phyloP scores from a whole-genome alignment of 2,329 filamentous ascomycete genomes.

The Colletotrichum orbiculare region DNA sequence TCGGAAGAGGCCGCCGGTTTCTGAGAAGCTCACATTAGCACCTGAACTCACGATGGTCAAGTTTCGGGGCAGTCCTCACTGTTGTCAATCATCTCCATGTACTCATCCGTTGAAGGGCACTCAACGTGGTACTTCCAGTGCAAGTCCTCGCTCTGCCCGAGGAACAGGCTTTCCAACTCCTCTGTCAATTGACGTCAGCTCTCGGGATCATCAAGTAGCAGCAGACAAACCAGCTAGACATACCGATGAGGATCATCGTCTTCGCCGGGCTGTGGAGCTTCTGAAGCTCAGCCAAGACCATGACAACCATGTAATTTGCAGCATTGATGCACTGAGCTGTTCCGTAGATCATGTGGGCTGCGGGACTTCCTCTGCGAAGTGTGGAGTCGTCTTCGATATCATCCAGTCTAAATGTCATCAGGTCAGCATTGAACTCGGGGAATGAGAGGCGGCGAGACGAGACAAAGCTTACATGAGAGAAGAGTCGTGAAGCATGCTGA shows the following conservation, averaged over 20 bases:
- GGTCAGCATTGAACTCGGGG: no score
- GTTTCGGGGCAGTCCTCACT: no score
- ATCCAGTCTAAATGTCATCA: slow-evolving; percentile 60
- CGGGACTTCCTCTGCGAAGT: slow-evolving; percentile 81
- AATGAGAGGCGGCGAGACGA: no score
- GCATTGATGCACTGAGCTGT: slow-evolving; percentile 89
- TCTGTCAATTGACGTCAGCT: no score
- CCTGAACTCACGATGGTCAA: no score
- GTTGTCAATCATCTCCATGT: slow-evolving; percentile 78
- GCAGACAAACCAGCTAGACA: no score
- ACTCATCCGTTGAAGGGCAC: slow-evolving; percentile 86
- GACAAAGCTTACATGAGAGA: background rate
- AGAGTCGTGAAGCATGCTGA: slow-evolving; percentile 13
- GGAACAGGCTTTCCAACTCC: slow-evolving; percentile 71
- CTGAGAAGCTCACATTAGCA: slow-evolving; percentile 8
- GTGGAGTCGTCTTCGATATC: slow-evolving; percentile 86
- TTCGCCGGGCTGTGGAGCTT: no score
- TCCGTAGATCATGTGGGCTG: slow-evolving; percentile 86
- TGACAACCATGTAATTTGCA: slow-evolving; percentile 72
- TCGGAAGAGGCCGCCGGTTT: slow-evolving; percentile 40
- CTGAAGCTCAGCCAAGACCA: no score
- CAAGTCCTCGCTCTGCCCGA: slow-evolving; percentile 90
- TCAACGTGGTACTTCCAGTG: slow-evolving; percentile 88
- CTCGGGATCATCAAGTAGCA: no score
- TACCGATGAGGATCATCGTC: no score